Evolutionary conservation across 169 alveolate genomes (phyloP).

Genomic region (Babesia bigemina): DNA sequence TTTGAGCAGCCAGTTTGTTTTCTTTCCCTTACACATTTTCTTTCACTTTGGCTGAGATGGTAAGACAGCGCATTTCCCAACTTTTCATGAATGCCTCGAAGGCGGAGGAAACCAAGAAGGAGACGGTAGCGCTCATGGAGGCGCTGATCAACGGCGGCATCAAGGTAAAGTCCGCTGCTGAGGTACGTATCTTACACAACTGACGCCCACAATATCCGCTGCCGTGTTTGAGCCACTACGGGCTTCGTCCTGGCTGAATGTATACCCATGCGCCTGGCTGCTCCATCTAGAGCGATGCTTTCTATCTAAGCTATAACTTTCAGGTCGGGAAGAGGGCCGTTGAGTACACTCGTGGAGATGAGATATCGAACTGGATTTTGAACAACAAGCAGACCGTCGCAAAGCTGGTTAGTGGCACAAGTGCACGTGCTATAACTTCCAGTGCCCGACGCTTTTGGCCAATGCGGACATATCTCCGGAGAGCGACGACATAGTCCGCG

Average conservation of each 20-base stretch:
- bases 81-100: slow-evolving; percentile 6
- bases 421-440: not conserved
- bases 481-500: slow-evolving; percentile 53
- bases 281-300: too few species aligned
- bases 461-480: slow-evolving; percentile 45
- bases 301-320: not conserved
- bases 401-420: slow-evolving; percentile 20
- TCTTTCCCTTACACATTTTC: not conserved
- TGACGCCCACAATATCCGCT: not conserved
- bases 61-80: not conserved
- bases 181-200: slow-evolving; percentile 24
- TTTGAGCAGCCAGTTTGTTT: too few species aligned
- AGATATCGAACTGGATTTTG: slow-evolving; percentile 72
- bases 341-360: slow-evolving; percentile 84
- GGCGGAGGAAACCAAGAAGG: slow-evolving; percentile 30
- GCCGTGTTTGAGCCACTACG: not conserved
- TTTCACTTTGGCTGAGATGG: slow-evolving; percentile 24
- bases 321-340: slow-evolving; percentile 86
- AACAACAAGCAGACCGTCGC: slow-evolving; percentile 68
- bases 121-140: slow-evolving; percentile 57
- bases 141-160: slow-evolving; percentile 55
- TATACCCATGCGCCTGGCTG: too few species aligned
- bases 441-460: slow-evolving; percentile 70
- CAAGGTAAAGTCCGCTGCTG: slow-evolving; percentile 70
- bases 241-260: too few species aligned